Evolutionary conservation across 2,329 filamentous ascomycete species (phyloP).

Genomic region (Cladobotryum mycophilum): DNA sequence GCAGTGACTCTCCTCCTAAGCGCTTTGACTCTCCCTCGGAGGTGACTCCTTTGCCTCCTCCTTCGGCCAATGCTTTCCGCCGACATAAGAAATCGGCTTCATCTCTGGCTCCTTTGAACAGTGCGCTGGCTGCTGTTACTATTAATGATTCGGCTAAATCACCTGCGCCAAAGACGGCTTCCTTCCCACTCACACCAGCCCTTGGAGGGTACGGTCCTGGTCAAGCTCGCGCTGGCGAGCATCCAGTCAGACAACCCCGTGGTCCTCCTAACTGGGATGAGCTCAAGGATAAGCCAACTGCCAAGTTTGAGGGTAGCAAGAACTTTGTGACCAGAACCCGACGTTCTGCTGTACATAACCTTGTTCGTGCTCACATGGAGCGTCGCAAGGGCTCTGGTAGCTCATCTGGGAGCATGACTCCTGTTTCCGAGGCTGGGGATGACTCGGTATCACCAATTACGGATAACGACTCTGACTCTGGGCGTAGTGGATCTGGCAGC

Average conservation of each 20-base stretch:
- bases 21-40: conserved; percentile 64
- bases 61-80: conserved; percentile 86
- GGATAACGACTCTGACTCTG: conserved; percentile 69
- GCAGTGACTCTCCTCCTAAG: conserved; percentile 62
- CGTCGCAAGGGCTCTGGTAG: conserved; percentile 72
- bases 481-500: conserved; percentile 70
- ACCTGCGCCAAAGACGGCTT: conserved; percentile 68
- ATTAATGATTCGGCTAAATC: conserved; percentile 46
- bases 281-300: conserved; percentile 79
- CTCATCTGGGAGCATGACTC: conserved; percentile 73
- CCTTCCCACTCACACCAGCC: conserved; percentile 72
- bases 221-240: conserved; percentile 87
- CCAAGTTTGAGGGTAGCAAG: conserved; percentile 92
- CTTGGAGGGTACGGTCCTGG: conserved; percentile 88
- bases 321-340: conserved; percentile 94
- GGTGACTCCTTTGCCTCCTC: conserved; percentile 67
- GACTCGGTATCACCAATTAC: conserved; percentile 60
- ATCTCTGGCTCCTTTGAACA: conserved; percentile 61
- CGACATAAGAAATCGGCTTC: conserved; percentile 80
- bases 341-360: conserved; percentile 82
- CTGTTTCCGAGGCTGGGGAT: conserved; percentile 74
- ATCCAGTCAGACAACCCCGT: conserved; percentile 86
- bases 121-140: conserved; percentile 37
- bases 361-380: conserved; percentile 83
- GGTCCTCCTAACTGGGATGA: conserved; percentile 90